Evolutionary conservation across 257 asterid genomes (phyloP).

Genomic region (Jacaranda copaia): DNA sequence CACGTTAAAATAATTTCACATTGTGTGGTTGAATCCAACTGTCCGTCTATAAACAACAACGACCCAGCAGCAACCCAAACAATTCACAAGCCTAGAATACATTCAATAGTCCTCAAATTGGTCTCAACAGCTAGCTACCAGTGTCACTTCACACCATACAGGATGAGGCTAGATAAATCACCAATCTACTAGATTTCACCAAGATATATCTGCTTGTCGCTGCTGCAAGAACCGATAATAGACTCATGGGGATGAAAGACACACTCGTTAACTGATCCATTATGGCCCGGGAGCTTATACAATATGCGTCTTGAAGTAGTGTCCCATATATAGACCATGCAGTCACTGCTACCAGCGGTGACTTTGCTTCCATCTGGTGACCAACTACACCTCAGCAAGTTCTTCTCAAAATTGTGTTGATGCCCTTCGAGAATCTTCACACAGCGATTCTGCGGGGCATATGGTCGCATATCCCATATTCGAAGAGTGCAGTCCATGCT

Average conservation of each 20-base stretch:
- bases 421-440: slow-evolving; percentile 96
- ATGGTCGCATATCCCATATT: slow-evolving; percentile 99
- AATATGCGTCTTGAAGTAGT: slow-evolving; percentile 85
- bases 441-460: slow-evolving; percentile 96
- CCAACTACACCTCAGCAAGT: slow-evolving; percentile 93
- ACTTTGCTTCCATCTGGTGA: slow-evolving; percentile 99
- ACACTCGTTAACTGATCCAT: slow-evolving; percentile 89
- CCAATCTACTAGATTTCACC: slow-evolving; percentile 66
- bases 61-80: slow-evolving; percentile 19
- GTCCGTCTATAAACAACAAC: slow-evolving; percentile 32
- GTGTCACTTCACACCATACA: slow-evolving; percentile 30
- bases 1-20: slow-evolving; percentile 26
- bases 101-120: slow-evolving; percentile 16
- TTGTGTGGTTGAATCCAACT: slow-evolving; percentile 10
- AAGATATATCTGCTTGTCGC: slow-evolving; percentile 93
- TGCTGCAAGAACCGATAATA: slow-evolving; percentile 91
- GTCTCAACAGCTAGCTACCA: slow-evolving; percentile 30
- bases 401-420: slow-evolving; percentile 98
- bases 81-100: slow-evolving; percentile 23
- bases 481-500: slow-evolving; percentile 93
- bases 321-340: slow-evolving; percentile 96
- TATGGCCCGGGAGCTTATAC: slow-evolving; percentile 96
- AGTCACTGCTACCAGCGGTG: slow-evolving; percentile 94
- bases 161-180: slow-evolving; percentile 21
- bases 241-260: slow-evolving; percentile 91